Base-by-base conservation (phyloP, 1,139 yeast species). In the Taiozyma onychis region DNA sequence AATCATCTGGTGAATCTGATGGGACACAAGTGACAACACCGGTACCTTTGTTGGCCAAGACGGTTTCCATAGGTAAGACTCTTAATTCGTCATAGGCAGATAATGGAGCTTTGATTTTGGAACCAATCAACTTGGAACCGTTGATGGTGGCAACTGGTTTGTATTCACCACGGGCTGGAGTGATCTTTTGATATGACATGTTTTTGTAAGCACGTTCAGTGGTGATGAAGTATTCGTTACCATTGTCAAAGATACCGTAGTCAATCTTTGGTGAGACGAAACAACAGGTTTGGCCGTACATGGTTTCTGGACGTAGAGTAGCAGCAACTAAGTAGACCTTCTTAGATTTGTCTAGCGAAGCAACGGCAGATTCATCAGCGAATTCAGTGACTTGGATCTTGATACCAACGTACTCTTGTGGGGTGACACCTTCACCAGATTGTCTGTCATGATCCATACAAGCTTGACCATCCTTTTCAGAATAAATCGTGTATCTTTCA, bases 21-120 rank as follows among this genome's bases (percentile, higher is more conserved):
- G 99, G 99, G 57, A 91, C 99, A 75, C 97, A 95, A 14, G 98
- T 93, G 53, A 95, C 99, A 44, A 93, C 98, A 75, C 98, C 99
- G 48, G 99, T 95, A 78, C 99, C 99, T 75, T 95, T 93, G 53
- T 83, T 77, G 43, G 96, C 95, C 68, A 93, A 77, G 52, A 95
- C 93, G 39, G 97, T 89, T 71, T 93, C 98, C 99, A 93, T 93
- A 59, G 99, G 99, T 61, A 93, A 78, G 53, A 95, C 86, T 64
- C 95, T 80, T 60, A 93, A 75, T 62, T 87, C 82, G 51, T 81
- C 74, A 67, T 82, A 75, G 21, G 76, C 77, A 16, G 97, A 81
- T 59, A 87, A 74, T 54, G 99, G 99, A 37, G 99, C 96, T 59
- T 76, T 72, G 61, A 95, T 87, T 70, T 82, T 81, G 49, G 97